Conservation (phyloP, 2,329 filamentous ascomycete species). For the Elsinoe perseae region DNA sequence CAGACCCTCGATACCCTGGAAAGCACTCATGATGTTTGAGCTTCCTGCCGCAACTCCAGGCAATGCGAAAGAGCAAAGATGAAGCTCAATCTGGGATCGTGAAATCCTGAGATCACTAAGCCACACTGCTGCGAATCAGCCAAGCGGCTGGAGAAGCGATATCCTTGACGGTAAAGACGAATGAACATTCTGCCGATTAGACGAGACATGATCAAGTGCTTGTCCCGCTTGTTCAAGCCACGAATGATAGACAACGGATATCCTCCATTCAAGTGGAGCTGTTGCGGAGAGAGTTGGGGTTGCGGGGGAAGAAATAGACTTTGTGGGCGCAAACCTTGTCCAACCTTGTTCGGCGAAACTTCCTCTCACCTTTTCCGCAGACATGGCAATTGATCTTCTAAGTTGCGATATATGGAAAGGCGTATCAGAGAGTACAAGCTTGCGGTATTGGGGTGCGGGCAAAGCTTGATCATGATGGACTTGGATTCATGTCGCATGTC, state of each 20-base stretch:
- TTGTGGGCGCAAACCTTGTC: constrained; percentile 1
- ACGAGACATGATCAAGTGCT: neutral
- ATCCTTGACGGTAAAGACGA: neutral
- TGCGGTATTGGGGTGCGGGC: neutral
- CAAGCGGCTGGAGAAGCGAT: neutral
- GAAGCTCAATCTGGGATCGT: neutral
- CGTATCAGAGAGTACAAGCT: neutral
- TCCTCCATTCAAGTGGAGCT: constrained; percentile 5
- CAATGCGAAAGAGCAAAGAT: neutral
- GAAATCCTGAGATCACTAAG: neutral
- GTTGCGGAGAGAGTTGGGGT: constrained; percentile 1
- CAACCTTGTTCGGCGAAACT: neutral
- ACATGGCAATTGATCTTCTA: constrained; percentile 3
- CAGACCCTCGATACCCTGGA: constrained; percentile 23
- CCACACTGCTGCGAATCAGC: neutral
- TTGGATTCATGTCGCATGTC: too few relatives aligned
- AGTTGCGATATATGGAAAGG: neutral
- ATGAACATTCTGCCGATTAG: constrained; percentile 5
- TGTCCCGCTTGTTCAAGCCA: constrained; percentile 10
- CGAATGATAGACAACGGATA: constrained; percentile 8
- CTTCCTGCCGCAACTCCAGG: neutral
- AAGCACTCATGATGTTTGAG: neutral
- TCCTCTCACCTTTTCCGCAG: neutral
- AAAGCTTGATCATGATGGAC: neutral
- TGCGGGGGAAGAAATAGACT: neutral